A percentile compares a stretch with the other conserved stretches of the same genome.
phyloP scores from a whole-genome alignment of 1,139 yeast genomes.

The Pichia sp. region DNA sequence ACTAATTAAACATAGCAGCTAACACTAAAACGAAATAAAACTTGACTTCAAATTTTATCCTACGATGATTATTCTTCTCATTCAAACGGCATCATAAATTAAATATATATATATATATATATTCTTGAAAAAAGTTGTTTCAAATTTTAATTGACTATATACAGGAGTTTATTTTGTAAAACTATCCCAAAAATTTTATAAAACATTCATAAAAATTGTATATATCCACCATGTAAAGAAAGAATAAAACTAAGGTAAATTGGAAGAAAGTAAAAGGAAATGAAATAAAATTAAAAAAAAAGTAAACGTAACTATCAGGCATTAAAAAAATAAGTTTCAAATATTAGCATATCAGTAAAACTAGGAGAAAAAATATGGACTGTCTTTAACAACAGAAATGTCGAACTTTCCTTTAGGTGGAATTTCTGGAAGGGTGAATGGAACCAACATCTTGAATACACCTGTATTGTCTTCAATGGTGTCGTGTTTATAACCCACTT shows the following conservation, averaged over 20 bases:
- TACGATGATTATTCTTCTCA: too few relatives aligned
- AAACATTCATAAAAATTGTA: background rate
- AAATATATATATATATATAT: too few relatives aligned
- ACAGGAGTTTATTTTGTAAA: conserved; percentile 5
- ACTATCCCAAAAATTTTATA: conserved; percentile 8
- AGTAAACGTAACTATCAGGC: background rate
- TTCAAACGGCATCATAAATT: too few relatives aligned
- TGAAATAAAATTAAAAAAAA: background rate
- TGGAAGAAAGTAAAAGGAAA: background rate
- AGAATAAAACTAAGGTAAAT: background rate
- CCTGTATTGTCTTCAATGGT: conserved; percentile 25
- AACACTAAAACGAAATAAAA: background rate
- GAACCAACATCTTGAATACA: conserved; percentile 40
- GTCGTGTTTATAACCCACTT: conserved; percentile 22
- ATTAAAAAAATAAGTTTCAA: background rate
- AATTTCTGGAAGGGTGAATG: conserved; percentile 63
- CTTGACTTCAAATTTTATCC: too few relatives aligned
- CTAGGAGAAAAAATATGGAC: conserved; percentile 70
- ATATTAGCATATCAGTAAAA: background rate
- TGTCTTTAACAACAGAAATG: conserved; percentile 61
- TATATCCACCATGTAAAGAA: conserved; percentile 3
- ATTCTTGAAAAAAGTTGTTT: too few relatives aligned
- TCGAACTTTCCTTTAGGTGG: conserved; percentile 85
- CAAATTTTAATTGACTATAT: conserved; percentile 4
- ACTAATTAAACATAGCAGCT: conserved; percentile 2